phyloP scores from a whole-genome alignment of 805 yeast species.

The Tetrapisispora arboricola region DNA sequence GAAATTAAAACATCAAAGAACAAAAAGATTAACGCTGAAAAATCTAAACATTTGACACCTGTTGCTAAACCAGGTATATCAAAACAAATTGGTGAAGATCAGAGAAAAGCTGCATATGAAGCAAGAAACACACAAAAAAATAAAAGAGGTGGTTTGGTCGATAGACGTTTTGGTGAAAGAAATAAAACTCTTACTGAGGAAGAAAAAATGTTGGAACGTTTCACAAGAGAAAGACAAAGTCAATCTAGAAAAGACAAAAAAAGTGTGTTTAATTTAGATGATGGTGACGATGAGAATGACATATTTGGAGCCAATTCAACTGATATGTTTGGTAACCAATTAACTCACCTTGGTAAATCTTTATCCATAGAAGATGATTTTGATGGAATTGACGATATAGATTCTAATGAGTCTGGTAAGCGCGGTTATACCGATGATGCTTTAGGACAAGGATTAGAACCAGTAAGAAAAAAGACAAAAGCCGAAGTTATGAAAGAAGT shows the following conservation, averaged over 20 bases:
- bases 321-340: conserved; percentile 31
- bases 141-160: conserved; percentile 68
- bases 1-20: conserved; percentile 63
- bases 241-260: conserved; percentile 40
- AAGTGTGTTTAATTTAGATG: conserved; percentile 66
- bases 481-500: conserved; percentile 81
- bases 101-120: conserved; percentile 52
- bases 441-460: conserved; percentile 28
- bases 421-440: conserved; percentile 33
- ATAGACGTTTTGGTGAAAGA: conserved; percentile 87
- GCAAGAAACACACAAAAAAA: conserved; percentile 52
- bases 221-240: conserved; percentile 74
- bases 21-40: conserved; percentile 38
- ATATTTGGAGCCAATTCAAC: conserved; percentile 22
- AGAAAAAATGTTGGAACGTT: conserved; percentile 91
- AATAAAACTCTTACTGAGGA: conserved; percentile 64
- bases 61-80: conserved; percentile 62
- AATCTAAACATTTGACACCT: conserved; percentile 33
- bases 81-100: conserved; percentile 59
- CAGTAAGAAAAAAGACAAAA: conserved; percentile 60
- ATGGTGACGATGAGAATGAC: conserved; percentile 42
- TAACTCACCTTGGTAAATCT: conserved; percentile 75
- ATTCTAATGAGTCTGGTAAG: conserved; percentile 18
- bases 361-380: conserved; percentile 52
- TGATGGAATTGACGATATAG: conserved; percentile 35